Evolutionary conservation across 2,329 filamentous ascomycete genomes (phyloP), one percentile per base, ranked within the genome.

Genomic region (Fusarium udum): DNA sequence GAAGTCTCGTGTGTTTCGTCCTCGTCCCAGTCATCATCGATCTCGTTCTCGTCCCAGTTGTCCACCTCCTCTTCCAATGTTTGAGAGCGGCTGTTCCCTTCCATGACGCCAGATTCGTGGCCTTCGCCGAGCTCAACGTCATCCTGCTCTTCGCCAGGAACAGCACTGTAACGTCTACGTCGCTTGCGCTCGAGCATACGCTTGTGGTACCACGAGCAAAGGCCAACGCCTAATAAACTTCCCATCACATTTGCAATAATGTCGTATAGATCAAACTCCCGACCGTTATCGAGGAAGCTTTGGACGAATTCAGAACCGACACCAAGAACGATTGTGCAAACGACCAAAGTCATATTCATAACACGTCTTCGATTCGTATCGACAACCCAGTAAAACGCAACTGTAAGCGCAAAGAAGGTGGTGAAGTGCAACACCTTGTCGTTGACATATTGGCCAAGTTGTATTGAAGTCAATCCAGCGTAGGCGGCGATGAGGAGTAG

Each of bases 381-480:
- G 77, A 98, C 84, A 80, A 98, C 93, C 95, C 96, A 99, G 89
- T 99, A 99, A 87, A 98, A 98, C 76, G 89, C 85, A 73, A 93
- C 83, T 22, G 95, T 97, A 60, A 99, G 88, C 75, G 94, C 80
- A 87, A 98, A 97, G 86, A 99, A 98, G 78, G 93, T 95, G 66
- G 95, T 71, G 77, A 93, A 88, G 83, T 98, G 96, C 34, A 98
- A 88, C 78, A 93, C 85, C 83, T 99, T 98, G 88, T 98, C 95
- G 85, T 97, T 95, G 80, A 95, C 88, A 78, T 87, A 81, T 70
- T 83, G 76, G 71, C 84, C 84, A 75, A 90, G 78, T 73, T 91
- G 87, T 61, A 91, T 80, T 43, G 87, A 85, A 37, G 93, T 91
- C 64, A 98, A 92, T 74, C 95, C 95, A 71, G 92, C 88, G 80